Evolutionary conservation across 768 basidiomycete genomes (phyloP).

Genomic region (Agaricus blazei): DNA sequence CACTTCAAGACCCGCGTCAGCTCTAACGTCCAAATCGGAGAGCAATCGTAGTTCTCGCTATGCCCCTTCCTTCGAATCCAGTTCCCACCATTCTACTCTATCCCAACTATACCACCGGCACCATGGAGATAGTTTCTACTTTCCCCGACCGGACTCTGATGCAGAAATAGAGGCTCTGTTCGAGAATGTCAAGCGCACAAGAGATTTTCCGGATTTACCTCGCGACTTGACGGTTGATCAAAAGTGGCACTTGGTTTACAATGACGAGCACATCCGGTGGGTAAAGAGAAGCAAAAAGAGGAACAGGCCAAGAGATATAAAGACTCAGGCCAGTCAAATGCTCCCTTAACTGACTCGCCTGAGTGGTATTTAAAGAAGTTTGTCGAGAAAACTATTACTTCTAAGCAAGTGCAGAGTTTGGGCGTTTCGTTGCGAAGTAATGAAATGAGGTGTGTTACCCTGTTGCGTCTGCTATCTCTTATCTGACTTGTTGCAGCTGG

Average conservation of each 20-base stretch:
- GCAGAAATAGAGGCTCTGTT: slow-evolving; percentile 80
- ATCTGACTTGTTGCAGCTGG: slow-evolving; percentile 50
- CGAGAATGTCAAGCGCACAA: slow-evolving; percentile 65
- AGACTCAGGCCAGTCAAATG: slow-evolving; percentile 49
- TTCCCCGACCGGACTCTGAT: slow-evolving; percentile 72
- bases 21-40: slow-evolving; percentile 52
- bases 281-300: slow-evolving; percentile 61
- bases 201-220: slow-evolving; percentile 58
- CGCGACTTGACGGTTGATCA: slow-evolving; percentile 73
- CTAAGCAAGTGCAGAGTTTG: slow-evolving; percentile 74
- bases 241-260: slow-evolving; percentile 90
- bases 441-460: slow-evolving; percentile 60
- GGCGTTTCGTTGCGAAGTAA: slow-evolving; percentile 75
- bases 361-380: slow-evolving; percentile 94
- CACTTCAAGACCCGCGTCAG: slow-evolving; percentile 46
- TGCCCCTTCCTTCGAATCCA: slow-evolving; percentile 48
- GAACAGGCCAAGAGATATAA: slow-evolving; percentile 56
- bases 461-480: not conserved
- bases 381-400: slow-evolving; percentile 78
- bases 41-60: slow-evolving; percentile 57
- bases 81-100: slow-evolving; percentile 39
- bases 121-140: slow-evolving; percentile 52
- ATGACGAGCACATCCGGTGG: slow-evolving; percentile 76
- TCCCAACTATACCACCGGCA: slow-evolving; percentile 52
- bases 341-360: slow-evolving; percentile 65